These are phyloP conservation scores for Neurospora sublineolata DNA, from an alignment of 495 filamentous ascomycete species.

Conservation along the genomic window DNA sequence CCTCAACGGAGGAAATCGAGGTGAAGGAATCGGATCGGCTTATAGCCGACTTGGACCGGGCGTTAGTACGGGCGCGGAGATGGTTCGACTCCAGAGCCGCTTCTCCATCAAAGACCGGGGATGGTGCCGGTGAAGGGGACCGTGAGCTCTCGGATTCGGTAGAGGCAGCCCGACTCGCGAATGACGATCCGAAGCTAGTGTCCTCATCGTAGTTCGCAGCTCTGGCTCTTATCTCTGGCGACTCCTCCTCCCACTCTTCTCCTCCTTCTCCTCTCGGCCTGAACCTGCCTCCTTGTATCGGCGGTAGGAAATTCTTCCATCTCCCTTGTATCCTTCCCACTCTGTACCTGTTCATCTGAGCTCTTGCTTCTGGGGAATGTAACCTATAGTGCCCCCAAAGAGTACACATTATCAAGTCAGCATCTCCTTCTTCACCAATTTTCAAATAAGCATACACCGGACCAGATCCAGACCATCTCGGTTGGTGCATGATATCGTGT, in stretches of 20 bases:
- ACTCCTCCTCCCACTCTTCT: conserved; percentile 30
- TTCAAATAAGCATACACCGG: not conserved
- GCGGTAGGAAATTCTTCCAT: conserved; percentile 85
- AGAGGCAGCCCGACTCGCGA: conserved; percentile 23
- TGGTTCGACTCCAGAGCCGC: conserved; percentile 16
- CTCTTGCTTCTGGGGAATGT: conserved; percentile 67
- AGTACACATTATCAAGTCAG: not conserved
- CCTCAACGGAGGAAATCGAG: conserved; percentile 32
- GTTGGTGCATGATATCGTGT: conserved; percentile 1
- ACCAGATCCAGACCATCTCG: not conserved
- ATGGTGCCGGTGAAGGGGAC: conserved; percentile 36
- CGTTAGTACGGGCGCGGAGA: conserved; percentile 12
- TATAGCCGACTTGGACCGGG: conserved; percentile 6
- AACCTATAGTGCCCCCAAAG: conserved; percentile 40
- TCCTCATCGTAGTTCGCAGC: not conserved
- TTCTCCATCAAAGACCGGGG: conserved; percentile 52
- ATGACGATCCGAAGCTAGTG: conserved; percentile 7
- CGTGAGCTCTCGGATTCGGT: conserved; percentile 21
- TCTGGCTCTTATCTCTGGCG: conserved; percentile 26
- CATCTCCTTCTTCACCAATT: not conserved
- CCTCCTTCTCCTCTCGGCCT: conserved; percentile 33
- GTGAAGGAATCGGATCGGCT: conserved; percentile 27
- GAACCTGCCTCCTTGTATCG: conserved; percentile 86
- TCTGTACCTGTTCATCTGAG: conserved; percentile 69
- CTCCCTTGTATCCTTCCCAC: conserved; percentile 72